Percentiles rank a stretch among this genome's conserved stretches.
These are phyloP conservation scores for Aegilops sharonensis DNA, from an alignment of 176 grass and related monocot species.

Conservation along the genomic window DNA sequence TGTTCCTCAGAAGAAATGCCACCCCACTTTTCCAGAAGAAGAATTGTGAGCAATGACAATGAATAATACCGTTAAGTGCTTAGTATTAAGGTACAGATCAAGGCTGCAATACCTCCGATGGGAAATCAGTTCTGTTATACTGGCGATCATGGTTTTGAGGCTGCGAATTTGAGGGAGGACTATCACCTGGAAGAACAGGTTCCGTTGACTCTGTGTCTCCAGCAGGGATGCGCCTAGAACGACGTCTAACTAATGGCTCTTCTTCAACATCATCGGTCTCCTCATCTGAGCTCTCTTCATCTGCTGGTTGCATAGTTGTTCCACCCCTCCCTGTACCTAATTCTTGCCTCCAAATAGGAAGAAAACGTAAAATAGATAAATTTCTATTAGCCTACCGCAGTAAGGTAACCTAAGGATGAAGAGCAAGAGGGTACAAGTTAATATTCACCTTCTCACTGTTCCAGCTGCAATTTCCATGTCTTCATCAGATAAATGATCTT, in stretches of 20 bases:
- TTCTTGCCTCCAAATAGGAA: conserved; percentile 66
- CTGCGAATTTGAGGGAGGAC: conserved; percentile 39
- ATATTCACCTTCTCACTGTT: conserved; percentile 68
- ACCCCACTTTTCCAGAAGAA: conserved; percentile 74
- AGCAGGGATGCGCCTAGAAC: conserved; percentile 49
- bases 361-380: conserved; percentile 17
- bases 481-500: conserved; percentile 48
- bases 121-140: conserved; percentile 49
- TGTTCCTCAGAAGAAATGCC: conserved; percentile 93
- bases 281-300: conserved; percentile 55
- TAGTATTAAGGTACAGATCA: background rate
- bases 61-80: background rate
- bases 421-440: conserved; percentile 26
- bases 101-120: conserved; percentile 61
- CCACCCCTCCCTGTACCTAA: conserved; percentile 50
- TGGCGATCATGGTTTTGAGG: conserved; percentile 33
- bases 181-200: conserved; percentile 25
- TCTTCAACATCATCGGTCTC: conserved; percentile 82
- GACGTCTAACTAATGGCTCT: conserved; percentile 64
- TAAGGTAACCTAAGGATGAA: conserved; percentile 22
- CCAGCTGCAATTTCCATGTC: conserved; percentile 20
- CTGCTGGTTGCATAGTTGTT: conserved; percentile 46
- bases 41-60: background rate
- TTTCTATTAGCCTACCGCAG: conserved; percentile 1
- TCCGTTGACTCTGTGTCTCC: conserved; percentile 41